Base-by-base conservation (phyloP, 2,329 filamentous ascomycete genomes). In the Aspergillus transmontanensis region DNA sequence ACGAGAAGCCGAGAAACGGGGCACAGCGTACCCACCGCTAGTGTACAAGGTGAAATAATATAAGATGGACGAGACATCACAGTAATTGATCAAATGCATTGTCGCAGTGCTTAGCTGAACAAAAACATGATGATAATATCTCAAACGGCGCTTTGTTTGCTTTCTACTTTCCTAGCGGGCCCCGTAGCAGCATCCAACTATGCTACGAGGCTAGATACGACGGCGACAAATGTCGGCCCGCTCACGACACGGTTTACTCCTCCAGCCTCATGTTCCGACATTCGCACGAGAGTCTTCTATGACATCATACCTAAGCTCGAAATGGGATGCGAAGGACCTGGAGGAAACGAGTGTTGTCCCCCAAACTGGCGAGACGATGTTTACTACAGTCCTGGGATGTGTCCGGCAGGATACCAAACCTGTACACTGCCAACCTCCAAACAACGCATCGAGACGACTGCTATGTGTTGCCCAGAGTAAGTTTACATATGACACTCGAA, bases 311-410 rank as follows among this genome's bases (percentile, higher is more conserved):
- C 59, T 3, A 32, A 46, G 16, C 51, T 63, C 10, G 56, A 62
- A 46, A 43, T 59, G 10, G 65, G 61, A 41, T 63, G 64, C 16
- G 58, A 59, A 32, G 65, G 61, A 1, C 59, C 60, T 0, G 59
- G 58, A 11, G 59, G 62, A 2, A 45, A 59, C 4, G 64, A 68
- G 9, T 66, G 66, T 30, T 66, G 60, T 23, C 64, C 64, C 4
- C 46, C 57, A 4, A 48, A 56, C 6, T 68, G 66, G 66, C 39
- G 54, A 4, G 43, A 11, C 2, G 51, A 51, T 26, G 58, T 61
- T 12, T 68, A 68, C 46, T 68, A 65, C 32, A 68, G 64, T 54
- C 66, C 64, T 4, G 66, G 64, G 3, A 46, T 50, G 46, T 68
- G 66, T 45, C 66, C 64, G 6, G 54, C 62, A 3, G 61, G 59